Conservation (phyloP, 169 alveolate genomes). For the Haemoproteus tartakovskyi region DNA sequence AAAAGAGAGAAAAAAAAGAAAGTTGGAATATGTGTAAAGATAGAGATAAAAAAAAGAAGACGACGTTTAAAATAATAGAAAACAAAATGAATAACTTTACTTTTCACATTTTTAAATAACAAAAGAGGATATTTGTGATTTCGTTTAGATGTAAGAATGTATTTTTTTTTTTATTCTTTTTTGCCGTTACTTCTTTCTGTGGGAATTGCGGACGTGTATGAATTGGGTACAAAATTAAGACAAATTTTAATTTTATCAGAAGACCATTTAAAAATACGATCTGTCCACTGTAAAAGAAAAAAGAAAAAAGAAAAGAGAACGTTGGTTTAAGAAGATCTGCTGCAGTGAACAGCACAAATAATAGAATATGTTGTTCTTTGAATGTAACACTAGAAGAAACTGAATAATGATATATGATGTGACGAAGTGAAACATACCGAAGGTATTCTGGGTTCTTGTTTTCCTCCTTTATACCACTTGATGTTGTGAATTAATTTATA, state of each 20-base stretch:
- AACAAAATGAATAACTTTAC: no score
- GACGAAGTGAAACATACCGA: slow-evolving; percentile 72
- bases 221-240: slow-evolving; percentile 68
- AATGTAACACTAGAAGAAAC: no score
- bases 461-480: slow-evolving; percentile 82
- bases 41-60: not conserved
- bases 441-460: slow-evolving; percentile 76
- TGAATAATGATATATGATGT: no score
- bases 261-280: slow-evolving; percentile 79
- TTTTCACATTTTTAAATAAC: no score
- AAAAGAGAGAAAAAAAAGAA: not conserved
- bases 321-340: no score
- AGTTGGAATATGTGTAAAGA: not conserved
- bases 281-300: slow-evolving; percentile 71
- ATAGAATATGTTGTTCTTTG: no score
- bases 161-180: no score
- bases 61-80: no score
- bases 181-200: slow-evolving; percentile 54
- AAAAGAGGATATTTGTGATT: no score
- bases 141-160: no score
- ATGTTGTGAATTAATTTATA: slow-evolving; percentile 74
- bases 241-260: slow-evolving; percentile 68
- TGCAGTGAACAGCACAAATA: no score
- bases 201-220: slow-evolving; percentile 71
- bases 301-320: no score